Base-by-base conservation (phyloP, 1,139 yeast genomes). In the Pichia norvegensis region DNA sequence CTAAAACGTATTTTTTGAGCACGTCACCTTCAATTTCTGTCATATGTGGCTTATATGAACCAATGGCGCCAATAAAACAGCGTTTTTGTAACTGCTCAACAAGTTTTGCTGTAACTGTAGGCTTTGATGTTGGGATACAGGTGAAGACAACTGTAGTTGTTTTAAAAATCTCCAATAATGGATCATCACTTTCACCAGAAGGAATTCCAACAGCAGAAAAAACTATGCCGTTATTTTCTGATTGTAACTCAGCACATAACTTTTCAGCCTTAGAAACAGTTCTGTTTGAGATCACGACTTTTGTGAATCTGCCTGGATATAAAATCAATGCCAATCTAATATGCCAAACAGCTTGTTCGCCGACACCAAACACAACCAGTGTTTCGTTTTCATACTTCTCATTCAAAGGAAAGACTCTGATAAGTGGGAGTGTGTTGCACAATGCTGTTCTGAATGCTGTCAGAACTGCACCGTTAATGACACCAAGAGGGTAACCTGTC, bases 371-470 rank as follows among this genome's bases (percentile, higher is more conserved):
- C 1, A 74, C 78, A 11, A 71, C 56, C 36, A 74, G 23, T 4
- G 51, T 51, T 7, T 43, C 52, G 9, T 29, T 42, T 5, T 31
- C 19, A 29, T 49, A 49, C 2, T 35, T 17, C 13, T 59, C 58
- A 2, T 50, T 50, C 2, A 57, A 21, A 1, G 63, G 59, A 36
- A 73, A 62, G 2, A 66, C 67, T 45, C 67, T 69, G 13, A 63
- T 63, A 49, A 79, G 59, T 0, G 78, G 76, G 17, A 79, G 59
- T 9, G 74, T 66, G 29, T 78, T 71, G 23, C 81, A 78, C 50
- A 81, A 64, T 0, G 86, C 86, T 1, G 88, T 81, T 55, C 87
- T 67, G 53, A 81, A 79, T 0, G 84, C 86, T 1, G 88, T 81
- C 35, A 80, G 61, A 0, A 78, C 70, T 42, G 70, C 68, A 3